These are phyloP conservation scores for Neopestalotiopsis rosae DNA, from an alignment of 2,329 filamentous ascomycete genomes.

Conservation along the genomic window DNA sequence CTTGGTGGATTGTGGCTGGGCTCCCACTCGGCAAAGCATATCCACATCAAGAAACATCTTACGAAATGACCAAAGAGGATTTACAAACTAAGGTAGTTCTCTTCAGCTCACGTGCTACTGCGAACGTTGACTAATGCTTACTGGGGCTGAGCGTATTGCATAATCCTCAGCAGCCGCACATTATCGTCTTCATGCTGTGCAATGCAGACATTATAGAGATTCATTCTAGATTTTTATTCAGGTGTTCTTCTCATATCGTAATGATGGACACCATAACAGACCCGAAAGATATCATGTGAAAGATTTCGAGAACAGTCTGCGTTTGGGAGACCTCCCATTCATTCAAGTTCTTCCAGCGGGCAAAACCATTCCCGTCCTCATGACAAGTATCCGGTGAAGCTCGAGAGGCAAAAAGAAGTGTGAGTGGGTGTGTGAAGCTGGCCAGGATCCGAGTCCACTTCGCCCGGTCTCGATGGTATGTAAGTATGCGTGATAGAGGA, in stretches of 20 bases:
- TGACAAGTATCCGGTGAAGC: background rate
- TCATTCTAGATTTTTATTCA: no score
- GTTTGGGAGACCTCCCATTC: no score
- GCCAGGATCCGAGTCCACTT: background rate
- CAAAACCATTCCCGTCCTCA: background rate
- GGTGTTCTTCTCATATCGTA: no score
- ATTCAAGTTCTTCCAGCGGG: no score
- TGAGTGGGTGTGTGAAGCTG: background rate
- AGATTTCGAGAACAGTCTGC: no score
- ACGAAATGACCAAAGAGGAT: background rate
- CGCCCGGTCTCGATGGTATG: background rate
- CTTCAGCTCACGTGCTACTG: background rate
- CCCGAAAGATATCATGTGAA: no score
- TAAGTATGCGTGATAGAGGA: background rate
- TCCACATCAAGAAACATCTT: background rate
- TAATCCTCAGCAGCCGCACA: constrained; percentile 1
- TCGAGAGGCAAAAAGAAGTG: background rate
- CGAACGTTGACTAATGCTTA: background rate
- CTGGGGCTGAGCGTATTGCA: background rate
- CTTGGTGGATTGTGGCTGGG: background rate
- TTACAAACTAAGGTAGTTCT: background rate
- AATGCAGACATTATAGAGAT: no score
- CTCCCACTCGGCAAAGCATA: background rate
- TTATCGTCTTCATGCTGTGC: background rate
- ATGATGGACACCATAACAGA: no score